Base-by-base conservation (phyloP, 257 asterid species). In the Apocynum venetum region DNA sequence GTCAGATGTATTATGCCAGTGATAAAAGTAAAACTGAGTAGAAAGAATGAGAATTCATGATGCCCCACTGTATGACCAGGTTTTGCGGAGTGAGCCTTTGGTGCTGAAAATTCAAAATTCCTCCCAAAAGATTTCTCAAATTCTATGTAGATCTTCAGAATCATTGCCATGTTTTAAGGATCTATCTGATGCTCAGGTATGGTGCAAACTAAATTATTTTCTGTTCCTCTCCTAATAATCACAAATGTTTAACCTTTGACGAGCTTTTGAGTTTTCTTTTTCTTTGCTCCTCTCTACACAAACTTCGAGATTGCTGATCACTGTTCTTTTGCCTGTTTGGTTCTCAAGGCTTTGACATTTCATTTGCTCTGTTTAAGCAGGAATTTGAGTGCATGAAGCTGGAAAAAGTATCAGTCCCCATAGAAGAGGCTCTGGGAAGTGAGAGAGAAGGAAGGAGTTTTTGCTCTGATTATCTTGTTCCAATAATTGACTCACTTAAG, bases 71-170 rank as follows among this genome's bases (percentile, higher is more conserved):
- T 68, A 1, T 80, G 60, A 59, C 76, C 89, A 93, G 98, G 92
- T 91, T 72, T 81, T 92, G 76, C 90, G 79, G 80, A 93, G 92
- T 81, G 89, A 88, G 84, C 91, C 86, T 40, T 78, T 89, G 86
- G 56, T 93, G 82, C 83, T 83, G 80, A 90, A 84, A 82, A 88
- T 96, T 77, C 93, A 90, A 82, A 88, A 73, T 69, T 84, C 87
- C 38, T 79, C 87, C 31, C 88, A 86, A 59, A 83, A 87, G 84
- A 82, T 93, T 70, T 88, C 89, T 64, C 51, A 78, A 83, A 74
- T 80, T 79, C 80, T 93, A 77, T 86, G 84, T 76, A 72, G 78
- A 86, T 76, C 82, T 76, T 83, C 76, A 60, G 96, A 89, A 75
- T 82, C 90, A 67, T 79, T 82, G 56, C 82, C 86, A 72, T 64